Evolutionary conservation across 176 grass and related monocot species (phyloP).

Genomic region (Carex myosuroides): DNA sequence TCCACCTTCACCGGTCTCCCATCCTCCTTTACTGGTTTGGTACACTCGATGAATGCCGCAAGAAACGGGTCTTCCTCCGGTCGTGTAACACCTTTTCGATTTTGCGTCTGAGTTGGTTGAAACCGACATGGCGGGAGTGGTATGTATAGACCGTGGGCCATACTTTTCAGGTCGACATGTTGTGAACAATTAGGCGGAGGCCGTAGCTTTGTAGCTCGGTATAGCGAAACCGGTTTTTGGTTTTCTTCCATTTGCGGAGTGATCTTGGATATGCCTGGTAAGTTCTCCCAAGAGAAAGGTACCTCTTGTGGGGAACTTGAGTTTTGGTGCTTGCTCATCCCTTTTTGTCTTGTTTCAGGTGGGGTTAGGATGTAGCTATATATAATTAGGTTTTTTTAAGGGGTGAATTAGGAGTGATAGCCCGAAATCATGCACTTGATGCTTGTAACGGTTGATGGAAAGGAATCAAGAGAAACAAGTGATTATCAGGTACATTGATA

Average conservation of each 20-base stretch:
- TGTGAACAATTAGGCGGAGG: background rate
- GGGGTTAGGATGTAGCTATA: background rate
- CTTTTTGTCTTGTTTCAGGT: background rate
- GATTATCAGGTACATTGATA: background rate
- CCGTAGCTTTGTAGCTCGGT: background rate
- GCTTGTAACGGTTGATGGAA: slow-evolving; percentile 20
- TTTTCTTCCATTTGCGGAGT: slow-evolving; percentile 10
- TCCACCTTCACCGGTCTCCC: background rate
- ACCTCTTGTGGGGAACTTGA: slow-evolving; percentile 18
- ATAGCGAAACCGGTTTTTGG: background rate
- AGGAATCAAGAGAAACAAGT: background rate
- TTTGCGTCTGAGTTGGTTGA: background rate
- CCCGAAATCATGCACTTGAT: background rate
- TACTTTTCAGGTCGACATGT: slow-evolving; percentile 10
- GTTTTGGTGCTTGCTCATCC: slow-evolving; percentile 14
- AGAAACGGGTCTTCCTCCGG: slow-evolving; percentile 63
- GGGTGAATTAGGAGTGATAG: slow-evolving; percentile 1
- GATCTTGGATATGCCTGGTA: slow-evolving; percentile 70
- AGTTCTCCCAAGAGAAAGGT: slow-evolving; percentile 88
- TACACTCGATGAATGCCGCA: slow-evolving; percentile 68
- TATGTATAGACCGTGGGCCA: slow-evolving; percentile 25
- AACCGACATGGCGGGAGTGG: slow-evolving; percentile 45
- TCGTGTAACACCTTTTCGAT: slow-evolving; percentile 1
- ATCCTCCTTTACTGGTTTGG: background rate
- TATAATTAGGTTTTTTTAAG: background rate